Base-by-base conservation (phyloP, 2,329 filamentous ascomycete genomes). In the Fusarium hostae region DNA sequence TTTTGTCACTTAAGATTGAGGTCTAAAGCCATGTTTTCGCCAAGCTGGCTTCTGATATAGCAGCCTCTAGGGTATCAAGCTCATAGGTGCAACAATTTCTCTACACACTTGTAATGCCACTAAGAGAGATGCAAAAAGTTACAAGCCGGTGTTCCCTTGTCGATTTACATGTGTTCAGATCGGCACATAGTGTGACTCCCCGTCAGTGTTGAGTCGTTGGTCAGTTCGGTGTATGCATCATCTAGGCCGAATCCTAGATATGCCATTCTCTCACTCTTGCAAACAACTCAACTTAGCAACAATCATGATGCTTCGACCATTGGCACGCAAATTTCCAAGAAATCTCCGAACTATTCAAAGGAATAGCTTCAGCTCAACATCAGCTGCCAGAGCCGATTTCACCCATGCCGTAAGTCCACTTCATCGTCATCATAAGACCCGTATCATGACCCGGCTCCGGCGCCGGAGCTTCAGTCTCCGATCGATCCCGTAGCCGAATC, bases 321-420 rank as follows among this genome's bases (percentile, higher is more conserved):
- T 66, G 24, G n/a, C 41, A 30, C 62, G 35, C 18, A 55, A 56
- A 16, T 2, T 65, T 6, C 30, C 52, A 5, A 30, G 24, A n/a
- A 45, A 30, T 18, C 22, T 52, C 20, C 26, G 56, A 30, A 24
- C 26, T 20, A 12, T 63, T 7, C 73, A 77, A n/a, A 74, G 57
- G 20, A 66, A 66, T 9, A 50, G 41, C 20, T 85, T 86, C 59
- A 84, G 82, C 47, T 78, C 79, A 11, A 81, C 80, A 11, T 40
- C 79, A 8, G 62, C 76, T 9, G 63, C 61, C 1, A 71, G 63
- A 10, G 82, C 81, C 18, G 84, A 86, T 74, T 86, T 86, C 56
- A 84, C 84, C 3, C 84, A 86, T 70, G 80, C 80, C n/a, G 82
- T 84, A 79, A 77, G 82, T 77, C 32, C 28, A 41, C 40, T 50